Evolutionary conservation across 1,139 yeast species (phyloP), one percentile per base, ranked within the genome.

Genomic region (Candida tropicalis): DNA sequence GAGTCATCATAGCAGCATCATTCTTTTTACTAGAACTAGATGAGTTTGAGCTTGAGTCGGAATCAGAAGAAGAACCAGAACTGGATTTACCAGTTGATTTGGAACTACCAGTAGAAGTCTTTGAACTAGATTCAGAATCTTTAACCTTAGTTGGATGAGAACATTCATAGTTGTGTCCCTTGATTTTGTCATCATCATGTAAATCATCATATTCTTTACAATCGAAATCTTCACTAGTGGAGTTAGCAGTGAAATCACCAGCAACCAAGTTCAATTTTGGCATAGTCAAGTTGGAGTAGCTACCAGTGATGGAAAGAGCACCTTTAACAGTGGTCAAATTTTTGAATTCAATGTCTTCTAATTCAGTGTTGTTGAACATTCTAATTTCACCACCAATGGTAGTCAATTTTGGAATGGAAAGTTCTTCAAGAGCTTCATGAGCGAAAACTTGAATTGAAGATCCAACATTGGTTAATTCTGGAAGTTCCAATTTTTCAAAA

Each of bases 91-190:
- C 44, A 9, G 44, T 35, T 6, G 43, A 36, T 10, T 35, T 34
- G 11, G 38, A 29, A 20, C 25, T 24, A 16, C 23, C 23, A 11
- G 56, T 22, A 3, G 27, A 20, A 15, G 26, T 33, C n/a, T 13
- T 33, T 17, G 27, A 12, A 13, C 27, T 23, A 2, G 27, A 22
- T 5, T 12, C 27, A 23, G 20, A 13, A 20, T 18, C 6, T 16
- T 16, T n/a, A 9, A 60, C 42, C 42, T 52, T 27, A 39, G 53
- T 46, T 38, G 75, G 73, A 37, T 73, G 63, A 20, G 73, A 57
- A 62, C 79, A 73, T 52, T 62, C 63, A 60, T 58, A 70, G 65
- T 72, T 70, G 64, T 73, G 75, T 47, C 77, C 78, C 57, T 70
- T 64, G 50, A 72, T 71, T 53, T 65, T 65, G 41, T 64, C 62